These are phyloP conservation scores for Solioccasus polychromus DNA, from an alignment of 768 basidiomycete genomes.

Conservation along the genomic window DNA sequence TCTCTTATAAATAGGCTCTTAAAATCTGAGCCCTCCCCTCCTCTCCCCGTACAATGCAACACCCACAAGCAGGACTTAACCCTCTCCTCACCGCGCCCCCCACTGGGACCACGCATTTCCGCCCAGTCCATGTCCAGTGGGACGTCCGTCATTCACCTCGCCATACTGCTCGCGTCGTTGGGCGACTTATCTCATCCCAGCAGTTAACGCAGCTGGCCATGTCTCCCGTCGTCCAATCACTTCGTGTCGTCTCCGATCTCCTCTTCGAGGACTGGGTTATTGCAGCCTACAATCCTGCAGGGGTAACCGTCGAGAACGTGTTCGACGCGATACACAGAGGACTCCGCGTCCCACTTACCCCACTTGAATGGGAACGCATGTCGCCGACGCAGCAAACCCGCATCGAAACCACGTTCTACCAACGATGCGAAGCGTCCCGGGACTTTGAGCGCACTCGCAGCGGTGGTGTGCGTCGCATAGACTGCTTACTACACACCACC, in stretches of 20 bases:
- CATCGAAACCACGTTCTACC: conserved; percentile 41
- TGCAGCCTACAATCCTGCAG: conserved; percentile 37
- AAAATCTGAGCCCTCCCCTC: not conserved
- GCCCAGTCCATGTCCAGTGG: conserved; percentile 40
- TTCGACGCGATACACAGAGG: conserved; percentile 43
- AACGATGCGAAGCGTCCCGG: conserved; percentile 41
- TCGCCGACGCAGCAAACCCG: conserved; percentile 41
- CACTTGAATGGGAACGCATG: conserved; percentile 42
- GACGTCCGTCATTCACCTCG: conserved; percentile 46
- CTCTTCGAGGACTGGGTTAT: conserved; percentile 44
- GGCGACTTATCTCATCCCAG: conserved; percentile 2
- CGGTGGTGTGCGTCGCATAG: conserved; percentile 46
- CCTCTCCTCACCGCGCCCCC: conserved; percentile 14
- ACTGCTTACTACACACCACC: conserved; percentile 48
- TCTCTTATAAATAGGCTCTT: conserved; percentile 16
- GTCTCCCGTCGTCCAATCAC: conserved; percentile 34
- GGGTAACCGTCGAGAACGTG: conserved; percentile 53
- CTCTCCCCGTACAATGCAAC: conserved; percentile 5
- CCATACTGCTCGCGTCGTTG: conserved; percentile 17
- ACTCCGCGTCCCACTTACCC: conserved; percentile 37
- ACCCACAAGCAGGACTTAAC: conserved; percentile 15
- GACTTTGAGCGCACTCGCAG: conserved; percentile 35
- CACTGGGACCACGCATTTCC: conserved; percentile 9
- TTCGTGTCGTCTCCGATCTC: conserved; percentile 47
- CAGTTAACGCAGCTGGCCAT: conserved; percentile 44